Conservation (phyloP, 371 early-diverging fungal species). For the Lichtheimia hyalospora region DNA sequence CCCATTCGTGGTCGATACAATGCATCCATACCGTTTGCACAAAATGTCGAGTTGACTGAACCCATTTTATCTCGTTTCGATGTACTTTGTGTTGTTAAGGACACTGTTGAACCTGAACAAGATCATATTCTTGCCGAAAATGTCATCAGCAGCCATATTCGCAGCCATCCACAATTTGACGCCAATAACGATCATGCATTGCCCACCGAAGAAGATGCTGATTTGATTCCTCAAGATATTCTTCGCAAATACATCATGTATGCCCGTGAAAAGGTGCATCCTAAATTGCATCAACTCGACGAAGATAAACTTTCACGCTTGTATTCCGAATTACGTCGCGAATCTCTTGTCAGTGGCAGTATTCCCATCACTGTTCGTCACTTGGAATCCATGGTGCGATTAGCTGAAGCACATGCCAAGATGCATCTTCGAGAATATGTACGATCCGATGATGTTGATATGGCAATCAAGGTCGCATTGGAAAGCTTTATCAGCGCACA, state of each 20-base stretch:
- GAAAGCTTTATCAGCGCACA: slow-evolving; percentile 97
- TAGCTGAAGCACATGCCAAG: slow-evolving; percentile 97
- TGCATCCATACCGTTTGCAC: slow-evolving; percentile 90
- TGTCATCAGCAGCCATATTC: slow-evolving; percentile 91
- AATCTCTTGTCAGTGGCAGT: slow-evolving; percentile 86
- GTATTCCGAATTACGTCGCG: slow-evolving; percentile 94
- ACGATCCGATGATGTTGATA: slow-evolving; percentile 91
- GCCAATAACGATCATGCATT: slow-evolving; percentile 35
- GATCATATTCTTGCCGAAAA: slow-evolving; percentile 95
- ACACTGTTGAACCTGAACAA: slow-evolving; percentile 83
- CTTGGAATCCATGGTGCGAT: slow-evolving; percentile 97
- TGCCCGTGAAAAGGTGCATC: slow-evolving; percentile 87
- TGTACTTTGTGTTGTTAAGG: slow-evolving; percentile 98
- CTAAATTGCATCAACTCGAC: slow-evolving; percentile 88
- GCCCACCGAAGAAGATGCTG: slow-evolving; percentile 42
- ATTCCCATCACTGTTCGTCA: slow-evolving; percentile 99
- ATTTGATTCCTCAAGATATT: slow-evolving; percentile 83
- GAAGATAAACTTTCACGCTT: slow-evolving; percentile 83
- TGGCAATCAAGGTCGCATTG: slow-evolving; percentile 93
- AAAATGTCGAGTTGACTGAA: slow-evolving; percentile 99
- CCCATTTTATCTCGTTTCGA: slow-evolving; percentile 99
- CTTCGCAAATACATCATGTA: slow-evolving; percentile 98
- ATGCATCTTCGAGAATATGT: slow-evolving; percentile 98
- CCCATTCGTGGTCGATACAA: slow-evolving; percentile 98
- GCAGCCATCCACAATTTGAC: slow-evolving; percentile 77